These are phyloP conservation scores for Penicillium chermesinum DNA, from an alignment of 495 filamentous ascomycete genomes.

Conservation along the genomic window DNA sequence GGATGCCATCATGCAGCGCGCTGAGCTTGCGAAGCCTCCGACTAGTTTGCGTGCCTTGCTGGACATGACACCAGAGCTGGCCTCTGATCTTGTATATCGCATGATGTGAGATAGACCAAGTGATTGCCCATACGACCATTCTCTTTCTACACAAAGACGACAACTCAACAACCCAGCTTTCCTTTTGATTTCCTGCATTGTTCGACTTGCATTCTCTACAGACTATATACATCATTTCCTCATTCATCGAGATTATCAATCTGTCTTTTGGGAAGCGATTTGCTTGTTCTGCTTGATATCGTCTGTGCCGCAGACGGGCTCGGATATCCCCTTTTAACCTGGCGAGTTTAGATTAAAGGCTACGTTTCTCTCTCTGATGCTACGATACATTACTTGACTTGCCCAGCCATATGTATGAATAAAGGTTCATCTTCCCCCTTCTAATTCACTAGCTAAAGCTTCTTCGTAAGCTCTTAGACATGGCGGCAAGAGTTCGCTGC, in stretches of 20 bases:
- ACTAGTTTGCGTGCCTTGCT: constrained; percentile 33
- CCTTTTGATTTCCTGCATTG: background rate
- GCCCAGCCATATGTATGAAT: no score
- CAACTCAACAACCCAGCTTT: background rate
- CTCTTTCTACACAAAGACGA: background rate
- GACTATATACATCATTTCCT: background rate
- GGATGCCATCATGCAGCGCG: constrained; percentile 15
- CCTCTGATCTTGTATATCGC: constrained; percentile 44
- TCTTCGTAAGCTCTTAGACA: no score
- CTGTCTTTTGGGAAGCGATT: no score
- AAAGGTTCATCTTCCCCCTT: no score
- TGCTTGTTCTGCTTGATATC: no score
- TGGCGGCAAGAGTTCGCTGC: no score
- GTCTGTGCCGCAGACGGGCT: no score
- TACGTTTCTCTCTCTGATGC: no score
- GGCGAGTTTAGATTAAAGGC: no score
- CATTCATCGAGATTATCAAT: background rate
- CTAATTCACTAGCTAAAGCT: no score
- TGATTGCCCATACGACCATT: background rate
- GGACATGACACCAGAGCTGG: constrained; percentile 40
- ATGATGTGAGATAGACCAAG: constrained; percentile 29
- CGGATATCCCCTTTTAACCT: no score
- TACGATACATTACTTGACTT: no score
- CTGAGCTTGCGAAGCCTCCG: constrained; percentile 16
- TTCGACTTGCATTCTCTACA: background rate